Conservation (phyloP, 352 stramenopile species). For the Phytophthora sansomeana region DNA sequence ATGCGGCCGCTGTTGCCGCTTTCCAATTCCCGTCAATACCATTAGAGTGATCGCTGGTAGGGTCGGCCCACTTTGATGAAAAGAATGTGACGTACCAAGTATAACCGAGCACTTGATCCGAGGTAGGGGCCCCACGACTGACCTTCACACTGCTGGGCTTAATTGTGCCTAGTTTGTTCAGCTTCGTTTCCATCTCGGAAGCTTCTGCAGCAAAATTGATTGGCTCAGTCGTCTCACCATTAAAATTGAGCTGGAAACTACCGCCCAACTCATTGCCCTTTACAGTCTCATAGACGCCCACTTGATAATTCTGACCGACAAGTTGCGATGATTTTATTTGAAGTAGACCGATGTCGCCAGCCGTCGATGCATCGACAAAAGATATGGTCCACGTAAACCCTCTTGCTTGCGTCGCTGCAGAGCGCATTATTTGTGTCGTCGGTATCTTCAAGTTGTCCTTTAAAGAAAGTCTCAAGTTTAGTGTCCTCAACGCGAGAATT, state of each 20-base stretch:
- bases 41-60: conserved; percentile 87
- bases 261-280: conserved; percentile 92
- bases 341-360: conserved; percentile 85
- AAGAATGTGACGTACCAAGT: conserved; percentile 94
- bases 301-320: conserved; percentile 40
- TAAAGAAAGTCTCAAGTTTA: conserved; percentile 51
- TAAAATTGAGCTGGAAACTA: conserved; percentile 94
- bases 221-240: conserved; percentile 93
- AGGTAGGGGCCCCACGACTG: conserved; percentile 54
- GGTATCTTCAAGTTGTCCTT: conserved; percentile 53
- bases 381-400: conserved; percentile 88
- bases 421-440: conserved; percentile 63
- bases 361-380: conserved; percentile 63
- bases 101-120: conserved; percentile 87
- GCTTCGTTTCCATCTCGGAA: conserved; percentile 83
- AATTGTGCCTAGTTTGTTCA: conserved; percentile 94
- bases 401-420: conserved; percentile 62
- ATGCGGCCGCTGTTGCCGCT: conserved; percentile 65
- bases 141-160: conserved; percentile 93
- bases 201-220: conserved; percentile 89
- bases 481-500: conserved; percentile 44
- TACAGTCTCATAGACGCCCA: conserved; percentile 72
- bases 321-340: conserved; percentile 49
- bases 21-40: conserved; percentile 94
- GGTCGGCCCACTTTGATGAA: conserved; percentile 94